Evolutionary conservation across 345 rosid species (phyloP), one percentile per base, ranked within the genome.

Genomic region (Viola odorata): DNA sequence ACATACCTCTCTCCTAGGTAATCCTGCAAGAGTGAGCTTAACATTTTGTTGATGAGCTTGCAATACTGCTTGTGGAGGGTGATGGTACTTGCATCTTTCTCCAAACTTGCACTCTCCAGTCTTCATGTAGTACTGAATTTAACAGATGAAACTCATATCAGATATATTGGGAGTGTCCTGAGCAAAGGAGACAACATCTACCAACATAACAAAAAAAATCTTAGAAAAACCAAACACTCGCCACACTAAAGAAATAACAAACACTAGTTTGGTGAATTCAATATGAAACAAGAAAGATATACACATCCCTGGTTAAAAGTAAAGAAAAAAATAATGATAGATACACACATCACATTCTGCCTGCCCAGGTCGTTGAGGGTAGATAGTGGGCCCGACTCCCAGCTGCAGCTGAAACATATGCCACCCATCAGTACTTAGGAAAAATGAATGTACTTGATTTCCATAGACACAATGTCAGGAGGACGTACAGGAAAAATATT

Each of bases 331-430:
- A 6, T 8, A 8, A 38, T 23, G 49, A 57, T 11, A 42, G 54
- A 67, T 70, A 54, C 91, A 45, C 63, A 91, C 98, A 69, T 91
- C 98, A 81, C 98, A 91, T 76, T 91, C 98, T 67, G 75, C 37
- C 73, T 87, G 92, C 63, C 96, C 96, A 69, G 88, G 89, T 63
- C 91, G 82, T 71, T 87, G 98, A 57, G 98, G 96, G 61, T 87
- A 91, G 38, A 76, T 42, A n/a, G 82, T 41, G 17, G 83, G 14
- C 63, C 75, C 71, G 62, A 75, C 59, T 56, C 81, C 92, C 62
- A 85, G 63, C 98, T 91, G 84, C 69, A 78, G 63, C 41, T 23
- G 32, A 70, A 73, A 66, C 45, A 66, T 58, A 61, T 36, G 57
- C 53, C 15, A 41, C 5, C 14, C 75, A 64, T 82, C 72, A 76